These are phyloP conservation scores for Moesziomyces globuligerus DNA, from an alignment of 1,284 basidiomycete genomes.

Conservation along the genomic window DNA sequence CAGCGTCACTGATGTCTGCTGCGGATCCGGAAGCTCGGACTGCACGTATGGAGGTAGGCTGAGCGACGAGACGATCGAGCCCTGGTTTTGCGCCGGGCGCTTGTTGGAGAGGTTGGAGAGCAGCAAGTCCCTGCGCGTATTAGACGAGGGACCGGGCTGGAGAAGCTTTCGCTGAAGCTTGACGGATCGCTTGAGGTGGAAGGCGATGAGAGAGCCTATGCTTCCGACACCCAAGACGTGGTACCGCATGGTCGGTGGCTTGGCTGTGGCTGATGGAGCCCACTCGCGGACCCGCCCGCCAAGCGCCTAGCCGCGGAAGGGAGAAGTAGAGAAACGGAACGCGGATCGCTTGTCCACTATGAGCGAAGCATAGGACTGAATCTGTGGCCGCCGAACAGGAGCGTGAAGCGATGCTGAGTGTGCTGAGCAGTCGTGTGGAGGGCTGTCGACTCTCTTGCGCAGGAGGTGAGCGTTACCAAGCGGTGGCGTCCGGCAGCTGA, in stretches of 20 bases:
- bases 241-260: slow-evolving; percentile 54
- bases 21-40: slow-evolving; percentile 40
- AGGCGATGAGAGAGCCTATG: slow-evolving; percentile 62
- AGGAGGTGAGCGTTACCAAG: too few relatives aligned
- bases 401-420: too few relatives aligned
- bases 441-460: too few relatives aligned
- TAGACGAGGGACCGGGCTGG: slow-evolving; percentile 26
- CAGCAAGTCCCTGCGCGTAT: slow-evolving; percentile 26
- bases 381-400: too few relatives aligned
- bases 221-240: slow-evolving; percentile 65
- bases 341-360: neutral
- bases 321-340: neutral
- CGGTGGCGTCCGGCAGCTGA: too few relatives aligned
- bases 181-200: slow-evolving; percentile 57
- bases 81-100: slow-evolving; percentile 17
- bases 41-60: slow-evolving; percentile 44
- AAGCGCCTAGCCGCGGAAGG: neutral
- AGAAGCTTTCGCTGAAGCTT: slow-evolving; percentile 42
- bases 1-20: slow-evolving; percentile 46
- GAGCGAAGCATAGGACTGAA: neutral
- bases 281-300: neutral
- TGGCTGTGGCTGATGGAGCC: neutral
- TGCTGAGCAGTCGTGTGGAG: too few relatives aligned
- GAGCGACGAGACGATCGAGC: slow-evolving; percentile 40
- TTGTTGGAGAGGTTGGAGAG: slow-evolving; percentile 47